Evolutionary conservation across 345 rosid genomes (phyloP).

Genomic region (Brassica cretica): DNA sequence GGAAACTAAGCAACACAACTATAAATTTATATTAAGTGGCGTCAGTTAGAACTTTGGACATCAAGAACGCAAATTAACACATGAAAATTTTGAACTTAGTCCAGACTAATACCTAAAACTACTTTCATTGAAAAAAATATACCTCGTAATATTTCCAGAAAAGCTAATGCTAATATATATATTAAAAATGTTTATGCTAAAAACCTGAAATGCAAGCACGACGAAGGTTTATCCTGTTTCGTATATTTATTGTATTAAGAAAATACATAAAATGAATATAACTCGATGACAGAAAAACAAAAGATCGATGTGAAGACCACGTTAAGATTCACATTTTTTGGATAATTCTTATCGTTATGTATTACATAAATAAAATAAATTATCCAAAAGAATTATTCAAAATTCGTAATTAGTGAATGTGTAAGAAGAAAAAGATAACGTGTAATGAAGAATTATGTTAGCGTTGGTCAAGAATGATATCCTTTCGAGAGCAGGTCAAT

Average conservation of each 20-base stretch:
- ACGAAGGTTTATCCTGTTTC: constrained; percentile 10
- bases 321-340: constrained; percentile 15
- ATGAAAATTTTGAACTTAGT: neutral
- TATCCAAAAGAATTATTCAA: constrained; percentile 13
- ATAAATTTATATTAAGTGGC: neutral
- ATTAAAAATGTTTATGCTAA: neutral
- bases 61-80: neutral
- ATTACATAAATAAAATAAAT: neutral
- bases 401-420: neutral
- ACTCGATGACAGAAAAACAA: neutral
- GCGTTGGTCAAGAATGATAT: constrained; percentile 15
- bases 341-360: constrained; percentile 26
- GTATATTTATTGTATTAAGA: neutral
- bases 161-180: neutral
- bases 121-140: neutral
- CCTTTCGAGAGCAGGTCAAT: constrained; percentile 15
- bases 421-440: neutral
- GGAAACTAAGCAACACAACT: neutral
- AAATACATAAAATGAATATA: constrained; percentile 14
- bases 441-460: neutral
- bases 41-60: neutral
- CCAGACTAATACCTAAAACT: neutral
- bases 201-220: constrained; percentile 30
- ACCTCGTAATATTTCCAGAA: neutral
- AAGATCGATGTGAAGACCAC: constrained; percentile 25